Percentiles rank a stretch among this genome's conserved stretches.
phyloP scores from a whole-genome alignment of 1,284 basidiomycete genomes.

The Papiliotrema nemorosa region DNA sequence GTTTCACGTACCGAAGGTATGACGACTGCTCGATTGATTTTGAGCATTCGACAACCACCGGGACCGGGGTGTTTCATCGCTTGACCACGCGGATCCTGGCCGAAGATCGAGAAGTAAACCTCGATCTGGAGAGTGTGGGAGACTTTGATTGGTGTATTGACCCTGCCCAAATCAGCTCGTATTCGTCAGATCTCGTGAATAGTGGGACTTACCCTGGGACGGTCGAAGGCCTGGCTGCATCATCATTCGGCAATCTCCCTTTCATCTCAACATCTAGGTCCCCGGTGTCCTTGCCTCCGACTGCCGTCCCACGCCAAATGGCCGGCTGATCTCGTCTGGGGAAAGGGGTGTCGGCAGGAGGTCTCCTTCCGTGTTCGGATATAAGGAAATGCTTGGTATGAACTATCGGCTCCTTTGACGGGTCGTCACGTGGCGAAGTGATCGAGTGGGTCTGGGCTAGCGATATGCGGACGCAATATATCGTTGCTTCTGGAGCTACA shows the following conservation, averaged over 20 bases:
- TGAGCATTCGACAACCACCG: slow-evolving; percentile 24
- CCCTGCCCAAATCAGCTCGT: slow-evolving; percentile 15
- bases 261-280: slow-evolving; percentile 6
- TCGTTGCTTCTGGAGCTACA: slow-evolving; percentile 8
- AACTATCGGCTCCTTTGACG: slow-evolving; percentile 7
- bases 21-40: slow-evolving; percentile 22
- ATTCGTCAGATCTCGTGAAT: not conserved
- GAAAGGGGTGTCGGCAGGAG: slow-evolving; percentile 10
- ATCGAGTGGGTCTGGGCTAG: slow-evolving; percentile 20
- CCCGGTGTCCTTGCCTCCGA: slow-evolving; percentile 15
- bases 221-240: slow-evolving; percentile 14
- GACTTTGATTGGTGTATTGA: slow-evolving; percentile 34
- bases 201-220: slow-evolving; percentile 13
- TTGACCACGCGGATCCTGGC: slow-evolving; percentile 22
- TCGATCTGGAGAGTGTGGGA: slow-evolving; percentile 31
- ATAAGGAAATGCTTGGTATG: slow-evolving; percentile 11
- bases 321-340: slow-evolving; percentile 6
- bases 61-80: slow-evolving; percentile 15
- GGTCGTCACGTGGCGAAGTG: slow-evolving; percentile 19
- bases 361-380: slow-evolving; percentile 15
- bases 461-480: slow-evolving; percentile 16
- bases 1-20: slow-evolving; percentile 31
- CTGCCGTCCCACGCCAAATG: slow-evolving; percentile 15
- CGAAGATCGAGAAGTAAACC: slow-evolving; percentile 38
- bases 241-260: slow-evolving; percentile 20